These are phyloP conservation scores for Penicillium sp. DNA, from an alignment of 2,329 filamentous ascomycete species.

Conservation along the genomic window DNA sequence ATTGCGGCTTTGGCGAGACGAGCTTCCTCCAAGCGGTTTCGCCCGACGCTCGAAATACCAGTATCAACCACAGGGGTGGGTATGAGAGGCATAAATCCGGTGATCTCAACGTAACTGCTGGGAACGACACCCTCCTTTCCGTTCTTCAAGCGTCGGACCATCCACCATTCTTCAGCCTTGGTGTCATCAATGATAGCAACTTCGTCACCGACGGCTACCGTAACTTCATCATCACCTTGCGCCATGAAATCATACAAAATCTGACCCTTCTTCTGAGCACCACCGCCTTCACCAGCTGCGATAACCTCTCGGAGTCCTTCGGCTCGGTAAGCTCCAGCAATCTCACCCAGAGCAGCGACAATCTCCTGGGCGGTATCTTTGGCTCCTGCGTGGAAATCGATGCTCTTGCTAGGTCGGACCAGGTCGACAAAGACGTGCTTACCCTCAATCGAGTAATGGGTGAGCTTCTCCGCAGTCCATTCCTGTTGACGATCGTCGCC, in stretches of 20 bases:
- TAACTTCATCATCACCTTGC: slow-evolving; percentile 95
- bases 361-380: slow-evolving; percentile 98
- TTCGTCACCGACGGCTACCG: slow-evolving; percentile 86
- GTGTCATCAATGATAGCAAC: slow-evolving; percentile 87
- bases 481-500: slow-evolving; percentile 85
- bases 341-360: slow-evolving; percentile 82
- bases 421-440: slow-evolving; percentile 98
- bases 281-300: slow-evolving; percentile 73
- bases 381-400: slow-evolving; percentile 95
- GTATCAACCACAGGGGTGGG: slow-evolving; percentile 61
- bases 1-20: slow-evolving; percentile 80
- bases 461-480: slow-evolving; percentile 93
- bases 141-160: slow-evolving; percentile 86
- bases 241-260: slow-evolving; percentile 96
- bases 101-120: slow-evolving; percentile 93
- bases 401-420: slow-evolving; percentile 87
- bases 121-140: slow-evolving; percentile 95
- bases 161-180: slow-evolving; percentile 98
- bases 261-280: slow-evolving; percentile 76
- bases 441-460: slow-evolving; percentile 96
- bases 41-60: slow-evolving; percentile 73
- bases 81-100: slow-evolving; percentile 66
- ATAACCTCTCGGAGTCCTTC: slow-evolving; percentile 83
- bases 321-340: slow-evolving; percentile 84
- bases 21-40: slow-evolving; percentile 79